Conservation (phyloP, 495 filamentous ascomycete genomes). For the Podospora sp. region DNA sequence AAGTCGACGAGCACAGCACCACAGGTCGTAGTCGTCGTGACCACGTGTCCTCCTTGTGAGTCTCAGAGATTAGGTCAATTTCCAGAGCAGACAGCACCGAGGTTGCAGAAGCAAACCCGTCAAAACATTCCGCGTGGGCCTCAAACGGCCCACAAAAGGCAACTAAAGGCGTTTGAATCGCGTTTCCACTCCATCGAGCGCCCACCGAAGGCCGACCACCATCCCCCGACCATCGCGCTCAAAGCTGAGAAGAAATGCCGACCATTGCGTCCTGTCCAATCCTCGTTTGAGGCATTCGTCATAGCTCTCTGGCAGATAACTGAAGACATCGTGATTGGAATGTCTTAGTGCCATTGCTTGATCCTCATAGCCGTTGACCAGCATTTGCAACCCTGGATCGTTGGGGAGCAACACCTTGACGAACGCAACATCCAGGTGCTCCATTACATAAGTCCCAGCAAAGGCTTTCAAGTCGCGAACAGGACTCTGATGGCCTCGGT, state of each 20-base stretch:
- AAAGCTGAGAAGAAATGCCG: background rate
- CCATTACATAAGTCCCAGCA: background rate
- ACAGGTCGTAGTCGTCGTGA: no score
- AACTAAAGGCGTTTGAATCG: background rate
- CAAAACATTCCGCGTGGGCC: no score
- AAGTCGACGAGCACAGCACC: no score
- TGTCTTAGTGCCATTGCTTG: background rate
- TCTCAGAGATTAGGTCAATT: no score
- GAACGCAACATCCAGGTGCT: background rate
- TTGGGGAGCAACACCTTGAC: background rate
- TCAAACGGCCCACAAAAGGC: no score
- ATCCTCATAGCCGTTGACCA: background rate
- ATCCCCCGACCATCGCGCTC: background rate
- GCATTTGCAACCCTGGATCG: background rate
- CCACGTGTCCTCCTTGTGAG: no score
- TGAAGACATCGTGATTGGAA: slow-evolving; percentile 3
- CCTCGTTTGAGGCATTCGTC: slow-evolving; percentile 10
- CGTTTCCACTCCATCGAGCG: background rate
- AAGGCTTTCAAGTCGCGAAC: background rate
- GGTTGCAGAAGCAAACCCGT: no score
- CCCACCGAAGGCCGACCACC: background rate
- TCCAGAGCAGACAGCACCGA: no score
- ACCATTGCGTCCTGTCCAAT: background rate
- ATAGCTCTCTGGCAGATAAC: background rate
- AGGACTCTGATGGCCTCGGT: background rate